These are phyloP conservation scores for Epichloe typhina DNA, from an alignment of 2,329 filamentous ascomycete genomes.

Conservation along the genomic window DNA sequence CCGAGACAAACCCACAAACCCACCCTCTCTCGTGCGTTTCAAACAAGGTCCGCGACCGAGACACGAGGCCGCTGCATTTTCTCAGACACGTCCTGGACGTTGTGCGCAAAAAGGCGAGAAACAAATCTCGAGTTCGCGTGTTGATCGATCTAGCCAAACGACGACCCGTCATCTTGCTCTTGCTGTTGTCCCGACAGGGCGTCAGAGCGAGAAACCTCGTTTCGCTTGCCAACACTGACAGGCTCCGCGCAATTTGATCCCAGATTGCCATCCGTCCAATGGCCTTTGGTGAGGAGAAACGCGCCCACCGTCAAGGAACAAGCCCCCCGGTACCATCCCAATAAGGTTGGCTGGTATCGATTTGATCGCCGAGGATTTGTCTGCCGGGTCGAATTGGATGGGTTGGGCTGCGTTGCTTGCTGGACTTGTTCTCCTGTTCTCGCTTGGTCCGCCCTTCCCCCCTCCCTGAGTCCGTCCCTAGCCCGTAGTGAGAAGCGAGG, in stretches of 20 bases:
- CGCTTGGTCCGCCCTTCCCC: not conserved
- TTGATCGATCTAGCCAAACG: not conserved
- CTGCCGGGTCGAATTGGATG: not conserved
- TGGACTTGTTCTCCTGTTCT: not conserved
- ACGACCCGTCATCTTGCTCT: not conserved
- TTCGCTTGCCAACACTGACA: not conserved
- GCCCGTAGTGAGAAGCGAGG: not conserved
- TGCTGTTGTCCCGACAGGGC: not conserved
- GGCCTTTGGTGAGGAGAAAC: not conserved
- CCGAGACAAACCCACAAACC: not conserved
- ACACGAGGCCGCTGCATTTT: not conserved
- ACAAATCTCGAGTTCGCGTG: not conserved
- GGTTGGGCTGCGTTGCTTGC: too few species aligned
- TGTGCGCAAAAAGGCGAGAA: not conserved
- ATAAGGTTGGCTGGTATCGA: not conserved
- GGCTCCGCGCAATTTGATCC: not conserved
- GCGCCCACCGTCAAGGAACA: not conserved
- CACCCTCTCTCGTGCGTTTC: not conserved
- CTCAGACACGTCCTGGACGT: not conserved
- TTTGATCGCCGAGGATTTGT: not conserved
- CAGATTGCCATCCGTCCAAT: not conserved
- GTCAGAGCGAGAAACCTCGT: not conserved
- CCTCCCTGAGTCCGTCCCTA: not conserved
- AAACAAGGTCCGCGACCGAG: constrained; percentile 1
- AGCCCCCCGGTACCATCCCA: not conserved